A percentile compares a stretch with the other conserved stretches of the same genome.
phyloP scores from a whole-genome alignment of 352 stramenopile genomes.

The Globisporangium splendens region DNA sequence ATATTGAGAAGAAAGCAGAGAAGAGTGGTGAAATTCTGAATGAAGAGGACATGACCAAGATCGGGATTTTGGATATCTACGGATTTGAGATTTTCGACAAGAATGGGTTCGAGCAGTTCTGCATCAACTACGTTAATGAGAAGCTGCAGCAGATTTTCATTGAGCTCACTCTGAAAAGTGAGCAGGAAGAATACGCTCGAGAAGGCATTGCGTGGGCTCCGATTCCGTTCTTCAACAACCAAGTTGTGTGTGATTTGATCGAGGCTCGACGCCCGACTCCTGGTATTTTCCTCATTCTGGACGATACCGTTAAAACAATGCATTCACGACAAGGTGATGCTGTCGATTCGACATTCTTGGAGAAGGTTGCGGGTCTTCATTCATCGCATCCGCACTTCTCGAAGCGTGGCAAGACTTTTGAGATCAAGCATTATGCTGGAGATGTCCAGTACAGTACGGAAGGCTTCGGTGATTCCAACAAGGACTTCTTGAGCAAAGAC shows the following conservation, averaged over 20 bases:
- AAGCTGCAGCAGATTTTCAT: conserved; percentile 94
- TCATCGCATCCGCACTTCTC: conserved; percentile 69
- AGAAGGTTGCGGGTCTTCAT: conserved; percentile 74
- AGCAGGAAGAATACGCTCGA: conserved; percentile 94
- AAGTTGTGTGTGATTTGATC: conserved; percentile 87
- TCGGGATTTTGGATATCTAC: conserved; percentile 96
- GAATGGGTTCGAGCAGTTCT: conserved; percentile 95
- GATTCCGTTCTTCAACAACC: conserved; percentile 94
- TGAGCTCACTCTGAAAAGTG: conserved; percentile 84
- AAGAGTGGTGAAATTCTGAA: conserved; percentile 76
- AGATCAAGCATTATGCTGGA: conserved; percentile 85
- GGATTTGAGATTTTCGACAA: conserved; percentile 95
- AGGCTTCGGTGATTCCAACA: conserved; percentile 79
- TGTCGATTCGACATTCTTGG: conserved; percentile 76
- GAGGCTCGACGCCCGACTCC: conserved; percentile 68
- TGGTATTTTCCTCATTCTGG: conserved; percentile 82
- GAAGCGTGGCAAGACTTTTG: conserved; percentile 82
- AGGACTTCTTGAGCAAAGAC: conserved; percentile 81
- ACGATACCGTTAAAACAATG: conserved; percentile 87
- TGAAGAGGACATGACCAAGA: conserved; percentile 70
- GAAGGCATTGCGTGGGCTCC: conserved; percentile 90
- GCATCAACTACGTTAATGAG: conserved; percentile 95
- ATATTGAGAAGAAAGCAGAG: conserved; percentile 81
- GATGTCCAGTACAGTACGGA: conserved; percentile 84
- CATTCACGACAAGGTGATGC: conserved; percentile 78